These are phyloP conservation scores for Penicillium mononematosum DNA, from an alignment of 495 filamentous ascomycete genomes.

Conservation along the genomic window DNA sequence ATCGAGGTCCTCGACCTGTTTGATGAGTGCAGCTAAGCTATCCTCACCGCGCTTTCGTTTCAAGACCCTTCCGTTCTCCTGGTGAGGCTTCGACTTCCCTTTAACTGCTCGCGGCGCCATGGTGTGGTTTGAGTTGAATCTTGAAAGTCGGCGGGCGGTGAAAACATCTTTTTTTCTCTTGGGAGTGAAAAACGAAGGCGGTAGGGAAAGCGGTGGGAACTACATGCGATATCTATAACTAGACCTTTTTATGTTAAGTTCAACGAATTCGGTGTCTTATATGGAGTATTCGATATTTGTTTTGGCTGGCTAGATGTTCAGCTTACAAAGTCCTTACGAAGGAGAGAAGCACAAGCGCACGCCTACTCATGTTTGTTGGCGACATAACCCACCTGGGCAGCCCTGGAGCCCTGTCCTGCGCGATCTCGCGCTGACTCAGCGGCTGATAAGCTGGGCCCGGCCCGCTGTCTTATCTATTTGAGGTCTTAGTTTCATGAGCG, in stretches of 20 bases:
- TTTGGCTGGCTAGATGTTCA: neutral
- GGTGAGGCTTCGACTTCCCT: slow-evolving; percentile 24
- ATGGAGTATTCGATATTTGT: slow-evolving; percentile 23
- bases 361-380: neutral
- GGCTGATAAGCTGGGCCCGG: slow-evolving; percentile 34
- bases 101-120: slow-evolving; percentile 35
- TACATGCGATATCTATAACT: neutral
- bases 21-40: slow-evolving; percentile 42
- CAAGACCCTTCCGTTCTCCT: slow-evolving; percentile 38
- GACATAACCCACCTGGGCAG: neutral
- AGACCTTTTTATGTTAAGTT: slow-evolving; percentile 11
- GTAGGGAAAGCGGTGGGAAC: slow-evolving; percentile 1
- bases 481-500: neutral
- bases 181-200: neutral
- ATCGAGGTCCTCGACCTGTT: slow-evolving; percentile 52
- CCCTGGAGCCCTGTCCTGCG: neutral
- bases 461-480: slow-evolving; percentile 8
- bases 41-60: slow-evolving; percentile 64
- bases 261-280: neutral
- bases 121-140: slow-evolving; percentile 11
- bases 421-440: slow-evolving; percentile 35
- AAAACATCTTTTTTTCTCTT: slow-evolving; percentile 18
- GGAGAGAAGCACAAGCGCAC: neutral
- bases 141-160: slow-evolving; percentile 24
- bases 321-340: neutral